Evolutionary conservation across 352 stramenopile genomes (phyloP).

Genomic region (Globisporangium solare): DNA sequence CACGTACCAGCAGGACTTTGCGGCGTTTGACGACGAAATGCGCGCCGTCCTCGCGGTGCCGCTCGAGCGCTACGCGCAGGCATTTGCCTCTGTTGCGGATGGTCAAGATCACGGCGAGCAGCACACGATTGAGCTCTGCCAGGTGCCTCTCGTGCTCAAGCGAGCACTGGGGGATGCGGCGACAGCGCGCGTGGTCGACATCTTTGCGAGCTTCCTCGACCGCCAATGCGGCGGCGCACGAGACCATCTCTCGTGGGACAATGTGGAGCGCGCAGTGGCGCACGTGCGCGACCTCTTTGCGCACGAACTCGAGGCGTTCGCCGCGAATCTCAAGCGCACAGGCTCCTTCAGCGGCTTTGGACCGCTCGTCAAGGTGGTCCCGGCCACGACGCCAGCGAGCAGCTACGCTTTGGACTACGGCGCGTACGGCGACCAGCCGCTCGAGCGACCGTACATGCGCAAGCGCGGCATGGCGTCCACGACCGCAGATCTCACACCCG

Average conservation of each 20-base stretch:
- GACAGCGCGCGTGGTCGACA: constrained; percentile 23
- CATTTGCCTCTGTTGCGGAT: constrained; percentile 35
- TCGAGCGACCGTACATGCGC: constrained; percentile 65
- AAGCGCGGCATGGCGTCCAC: constrained; percentile 78
- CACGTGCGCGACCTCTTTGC: constrained; percentile 40
- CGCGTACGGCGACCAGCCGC: constrained; percentile 54
- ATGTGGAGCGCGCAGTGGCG: constrained; percentile 32
- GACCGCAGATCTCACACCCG: constrained; percentile 62
- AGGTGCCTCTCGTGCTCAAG: constrained; percentile 44
- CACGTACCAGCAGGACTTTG: constrained; percentile 65
- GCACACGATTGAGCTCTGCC: constrained; percentile 35
- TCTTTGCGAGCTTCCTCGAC: constrained; percentile 48
- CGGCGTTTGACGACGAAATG: constrained; percentile 44
- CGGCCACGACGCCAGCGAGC: constrained; percentile 55
- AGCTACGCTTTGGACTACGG: constrained; percentile 73
- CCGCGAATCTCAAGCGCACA: constrained; percentile 16
- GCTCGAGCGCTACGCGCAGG: constrained; percentile 35
- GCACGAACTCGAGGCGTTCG: constrained; percentile 23
- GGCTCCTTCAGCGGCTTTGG: constrained; percentile 13
- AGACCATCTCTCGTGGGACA: constrained; percentile 49
- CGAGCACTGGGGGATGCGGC: constrained; percentile 31
- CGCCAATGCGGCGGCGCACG: constrained; percentile 24
- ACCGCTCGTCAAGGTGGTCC: constrained; percentile 32
- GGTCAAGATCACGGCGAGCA: constrained; percentile 15
- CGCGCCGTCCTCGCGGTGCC: constrained; percentile 26